Base-by-base conservation (phyloP, 1,284 basidiomycete genomes). In the Kwoniella shivajii region DNA sequence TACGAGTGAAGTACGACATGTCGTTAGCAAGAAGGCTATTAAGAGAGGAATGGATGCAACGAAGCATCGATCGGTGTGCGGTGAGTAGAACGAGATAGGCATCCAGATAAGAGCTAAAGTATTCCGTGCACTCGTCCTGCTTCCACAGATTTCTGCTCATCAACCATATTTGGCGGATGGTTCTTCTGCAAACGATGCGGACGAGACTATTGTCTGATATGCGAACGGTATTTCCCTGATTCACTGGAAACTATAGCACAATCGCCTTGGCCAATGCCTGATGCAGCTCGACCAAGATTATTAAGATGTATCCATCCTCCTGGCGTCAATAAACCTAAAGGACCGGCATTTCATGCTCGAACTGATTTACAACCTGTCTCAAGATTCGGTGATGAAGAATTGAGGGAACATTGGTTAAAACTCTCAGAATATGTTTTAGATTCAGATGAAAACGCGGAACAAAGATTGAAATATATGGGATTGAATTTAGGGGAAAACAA, bases 151-250 rank as follows among this genome's bases (percentile, higher is more conserved):
- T 91, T 88, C 2, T 97, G 94, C 75, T 88, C 89, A 79, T 92
- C 91, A 3, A 92, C 90, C 14, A 86, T 97, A 57, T 95, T 96
- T 74, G 88, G 88, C 6, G 87, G 86, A 56, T 89, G 86, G 56
- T 96, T 88, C 85, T 88, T 93, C 82, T 97, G 93, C 75, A 82
- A 85, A 9, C 73, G 84, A n/a, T 97, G 93, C 73, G 93, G 92
- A 1, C 85, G 90, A 14, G 94, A 96, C 75, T 86, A 89, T 16
- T 97, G 93, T 71, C 81, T 86, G 0, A 87, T 89, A 53, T 97
- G 94, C 73, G 90, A 85, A 69, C 80, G 83, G 26, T 86, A 85
- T 62, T 84, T 96, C 56, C 79, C 79, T 59, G 84, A 86, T 18
- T 77, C 88, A 27, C 85, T 86, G 3, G 79, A 82, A 42, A 82